phyloP scores from a whole-genome alignment of 805 yeast genomes.

The Candida montana region DNA sequence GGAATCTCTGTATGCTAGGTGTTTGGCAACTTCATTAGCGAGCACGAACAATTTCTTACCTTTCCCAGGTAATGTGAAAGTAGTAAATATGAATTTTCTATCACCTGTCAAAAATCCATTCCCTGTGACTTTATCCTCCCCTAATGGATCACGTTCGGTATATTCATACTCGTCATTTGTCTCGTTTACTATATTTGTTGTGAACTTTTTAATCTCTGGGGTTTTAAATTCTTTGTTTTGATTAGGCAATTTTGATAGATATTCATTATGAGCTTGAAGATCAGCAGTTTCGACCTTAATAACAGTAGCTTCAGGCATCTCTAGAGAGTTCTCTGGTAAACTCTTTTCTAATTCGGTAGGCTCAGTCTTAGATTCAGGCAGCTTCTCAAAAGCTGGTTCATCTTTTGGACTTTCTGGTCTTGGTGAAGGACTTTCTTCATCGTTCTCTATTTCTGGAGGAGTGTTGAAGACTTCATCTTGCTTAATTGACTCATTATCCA shows the following conservation, averaged over 20 bases:
- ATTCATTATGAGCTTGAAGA: conserved; percentile 10
- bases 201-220: conserved; percentile 12
- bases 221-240: conserved; percentile 10
- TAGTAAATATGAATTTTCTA: conserved; percentile 33
- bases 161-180: conserved; percentile 29
- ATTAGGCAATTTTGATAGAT: conserved; percentile 8
- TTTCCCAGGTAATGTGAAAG: conserved; percentile 35
- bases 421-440: too few species aligned
- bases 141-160: conserved; percentile 32
- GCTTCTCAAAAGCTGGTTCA: not conserved
- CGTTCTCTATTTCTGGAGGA: too few species aligned
- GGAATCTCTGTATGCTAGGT: conserved; percentile 42
- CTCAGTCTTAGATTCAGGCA: not conserved
- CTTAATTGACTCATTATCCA: too few species aligned
- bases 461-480: too few species aligned
- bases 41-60: conserved; percentile 35
- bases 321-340: conserved; percentile 19
- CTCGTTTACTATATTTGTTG: conserved; percentile 14
- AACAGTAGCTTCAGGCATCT: conserved; percentile 22
- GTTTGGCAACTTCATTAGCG: conserved; percentile 37
- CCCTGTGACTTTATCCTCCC: conserved; percentile 39
- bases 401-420: not conserved
- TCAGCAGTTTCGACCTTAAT: conserved; percentile 12
- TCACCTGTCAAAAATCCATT: conserved; percentile 36
- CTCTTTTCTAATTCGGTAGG: conserved; percentile 12